Conservation (phyloP, 768 basidiomycete species). For the Russula vinacea region DNA sequence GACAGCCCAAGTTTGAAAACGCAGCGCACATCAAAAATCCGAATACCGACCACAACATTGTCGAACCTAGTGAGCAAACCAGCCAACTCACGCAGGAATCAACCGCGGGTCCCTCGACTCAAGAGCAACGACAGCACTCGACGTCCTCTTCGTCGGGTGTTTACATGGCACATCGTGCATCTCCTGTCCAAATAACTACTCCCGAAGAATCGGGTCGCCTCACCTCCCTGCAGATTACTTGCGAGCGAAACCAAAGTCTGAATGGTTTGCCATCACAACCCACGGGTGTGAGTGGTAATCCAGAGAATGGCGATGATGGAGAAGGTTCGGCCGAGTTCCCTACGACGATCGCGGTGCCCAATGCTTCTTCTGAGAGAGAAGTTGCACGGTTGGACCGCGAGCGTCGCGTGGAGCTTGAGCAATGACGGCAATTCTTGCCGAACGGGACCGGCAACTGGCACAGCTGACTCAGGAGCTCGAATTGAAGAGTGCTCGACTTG, state of each 20-base stretch:
- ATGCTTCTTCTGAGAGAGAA: constrained; percentile 63
- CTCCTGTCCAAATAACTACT: constrained; percentile 19
- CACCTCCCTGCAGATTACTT: constrained; percentile 56
- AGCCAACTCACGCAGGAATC: constrained; percentile 43
- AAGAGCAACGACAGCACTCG: constrained; percentile 14
- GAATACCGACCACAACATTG: constrained; percentile 52
- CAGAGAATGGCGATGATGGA: constrained; percentile 55
- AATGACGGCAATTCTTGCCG: constrained; percentile 34
- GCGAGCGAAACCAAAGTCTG: constrained; percentile 39
- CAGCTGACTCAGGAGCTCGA: constrained; percentile 72
- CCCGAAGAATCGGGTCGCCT: constrained; percentile 60
- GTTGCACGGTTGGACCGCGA: constrained; percentile 70
- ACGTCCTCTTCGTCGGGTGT: constrained; percentile 40
- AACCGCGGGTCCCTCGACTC: constrained; percentile 37
- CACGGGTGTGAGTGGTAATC: constrained; percentile 31
- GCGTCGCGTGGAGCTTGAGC: constrained; percentile 32
- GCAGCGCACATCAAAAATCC: constrained; percentile 90
- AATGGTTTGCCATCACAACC: constrained; percentile 44
- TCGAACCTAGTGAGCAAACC: constrained; percentile 38
- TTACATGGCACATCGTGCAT: too few species aligned
- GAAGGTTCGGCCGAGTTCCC: constrained; percentile 59
- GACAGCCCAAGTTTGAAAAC: neutral
- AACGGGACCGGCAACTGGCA: constrained; percentile 41
- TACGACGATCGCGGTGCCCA: constrained; percentile 44
- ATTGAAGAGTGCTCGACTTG: constrained; percentile 69